These are phyloP conservation scores for Moesziomyces sp. DNA, from an alignment of 1,284 basidiomycete species.

Conservation along the genomic window DNA sequence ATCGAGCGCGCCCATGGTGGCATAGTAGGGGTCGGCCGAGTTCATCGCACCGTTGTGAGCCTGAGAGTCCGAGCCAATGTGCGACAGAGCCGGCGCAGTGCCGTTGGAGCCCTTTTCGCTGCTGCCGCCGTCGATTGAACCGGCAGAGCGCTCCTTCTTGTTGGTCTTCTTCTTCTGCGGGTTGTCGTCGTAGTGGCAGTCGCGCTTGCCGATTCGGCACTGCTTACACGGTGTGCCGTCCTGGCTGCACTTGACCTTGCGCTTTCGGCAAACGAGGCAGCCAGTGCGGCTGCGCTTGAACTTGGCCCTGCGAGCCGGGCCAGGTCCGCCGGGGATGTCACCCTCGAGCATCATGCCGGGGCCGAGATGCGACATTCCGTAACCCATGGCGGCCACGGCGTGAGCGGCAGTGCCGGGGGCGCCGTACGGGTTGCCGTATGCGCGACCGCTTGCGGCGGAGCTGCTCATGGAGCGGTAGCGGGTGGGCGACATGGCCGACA, in stretches of 20 bases:
- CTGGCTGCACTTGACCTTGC: slow-evolving; percentile 63
- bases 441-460: slow-evolving; percentile 46
- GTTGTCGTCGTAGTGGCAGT: slow-evolving; percentile 60
- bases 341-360: slow-evolving; percentile 47
- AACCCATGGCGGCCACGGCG: slow-evolving; percentile 43
- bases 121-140: slow-evolving; percentile 36
- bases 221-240: slow-evolving; percentile 64
- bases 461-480: slow-evolving; percentile 53
- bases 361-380: slow-evolving; percentile 47
- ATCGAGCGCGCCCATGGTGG: slow-evolving; percentile 24
- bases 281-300: slow-evolving; percentile 61
- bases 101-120: slow-evolving; percentile 47
- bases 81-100: slow-evolving; percentile 18
- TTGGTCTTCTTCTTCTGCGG: slow-evolving; percentile 52
- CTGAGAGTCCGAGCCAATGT: slow-evolving; percentile 21
- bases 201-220: slow-evolving; percentile 60
- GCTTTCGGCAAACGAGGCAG: slow-evolving; percentile 61
- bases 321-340: slow-evolving; percentile 45
- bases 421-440: slow-evolving; percentile 39
- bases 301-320: slow-evolving; percentile 54
- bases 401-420: slow-evolving; percentile 43
- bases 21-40: slow-evolving; percentile 40
- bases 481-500: slow-evolving; percentile 44
- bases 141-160: slow-evolving; percentile 42
- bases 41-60: slow-evolving; percentile 10